phyloP scores from a whole-genome alignment of 495 filamentous ascomycete genomes.

The Hyaloscypha finlandica region DNA sequence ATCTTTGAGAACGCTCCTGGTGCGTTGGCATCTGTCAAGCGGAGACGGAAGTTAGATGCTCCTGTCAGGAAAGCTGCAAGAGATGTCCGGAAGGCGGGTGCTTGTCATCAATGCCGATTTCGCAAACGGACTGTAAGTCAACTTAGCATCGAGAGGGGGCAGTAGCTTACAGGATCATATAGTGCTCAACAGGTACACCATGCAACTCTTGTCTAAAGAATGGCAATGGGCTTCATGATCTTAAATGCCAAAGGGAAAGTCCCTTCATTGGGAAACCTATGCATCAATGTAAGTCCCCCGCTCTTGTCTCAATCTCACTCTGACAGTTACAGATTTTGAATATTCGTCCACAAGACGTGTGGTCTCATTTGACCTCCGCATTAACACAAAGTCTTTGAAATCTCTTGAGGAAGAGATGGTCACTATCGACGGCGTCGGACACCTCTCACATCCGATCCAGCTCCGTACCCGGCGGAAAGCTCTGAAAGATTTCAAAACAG shows the following conservation, averaged over 20 bases:
- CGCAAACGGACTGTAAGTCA: constrained; percentile 26
- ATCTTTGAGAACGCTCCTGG: constrained; percentile 28
- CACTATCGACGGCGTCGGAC: constrained; percentile 22
- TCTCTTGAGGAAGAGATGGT: constrained; percentile 5
- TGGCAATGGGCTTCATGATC: constrained; percentile 23
- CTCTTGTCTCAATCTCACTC: neutral
- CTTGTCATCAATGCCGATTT: constrained; percentile 29
- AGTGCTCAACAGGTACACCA: constrained; percentile 27
- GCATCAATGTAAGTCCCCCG: constrained; percentile 23
- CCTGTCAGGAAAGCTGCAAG: constrained; percentile 23
- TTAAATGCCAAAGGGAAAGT: constrained; percentile 28
- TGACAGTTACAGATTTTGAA: constrained; percentile 24
- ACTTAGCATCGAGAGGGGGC: neutral
- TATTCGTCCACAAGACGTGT: constrained; percentile 21
- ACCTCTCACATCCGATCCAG: constrained; percentile 18
- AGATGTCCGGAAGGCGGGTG: constrained; percentile 25
- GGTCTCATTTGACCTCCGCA: constrained; percentile 15
- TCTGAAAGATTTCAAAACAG: constrained; percentile 1
- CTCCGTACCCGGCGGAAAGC: constrained; percentile 6
- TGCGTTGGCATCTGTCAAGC: constrained; percentile 23
- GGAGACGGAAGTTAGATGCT: constrained; percentile 21
- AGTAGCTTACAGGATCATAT: neutral
- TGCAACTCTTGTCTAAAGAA: constrained; percentile 24
- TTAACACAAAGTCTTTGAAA: constrained; percentile 1
- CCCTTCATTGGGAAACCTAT: constrained; percentile 23